Base-by-base conservation (phyloP, 2,329 filamentous ascomycete species). In the Cercospora sp. region DNA sequence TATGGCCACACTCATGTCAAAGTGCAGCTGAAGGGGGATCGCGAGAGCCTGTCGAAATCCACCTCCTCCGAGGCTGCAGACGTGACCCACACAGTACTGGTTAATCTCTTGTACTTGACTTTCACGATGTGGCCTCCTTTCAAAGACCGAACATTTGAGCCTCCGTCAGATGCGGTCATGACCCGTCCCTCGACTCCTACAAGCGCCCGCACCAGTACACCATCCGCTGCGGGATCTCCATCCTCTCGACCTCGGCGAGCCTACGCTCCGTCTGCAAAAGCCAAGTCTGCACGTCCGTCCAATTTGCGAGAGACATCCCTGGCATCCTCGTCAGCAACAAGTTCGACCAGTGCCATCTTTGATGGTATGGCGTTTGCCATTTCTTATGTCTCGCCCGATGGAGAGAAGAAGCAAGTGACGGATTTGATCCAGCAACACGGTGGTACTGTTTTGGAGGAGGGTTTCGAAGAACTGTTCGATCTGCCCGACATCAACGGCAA, bases 311-410 rank as follows among this genome's bases (percentile, higher is more conserved):
- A 76, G 33, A 74, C 70, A 9, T 74, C 75, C 28, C 65, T 72
- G 8, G 67, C 73, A 3, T 72, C 72, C 1, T 66, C 66, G 3
- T 66, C 59, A 20, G 66, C 45, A 45, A 33, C 60, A 3, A 30
- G n/a, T n/a, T 63, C 62, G 20, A 33, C 63, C 0, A 57, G 51
- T 26, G 65, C 33, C 3, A 68, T 96, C 0, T 97, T 98, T 74
- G 81, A 86, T 1, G 88, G 89, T 51, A 97, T 97, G 93, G 88
- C 88, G 0, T 97, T 98, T 79, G 93, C 93, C 0, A 86, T 97
- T 10, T 94, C 93, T 0, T 92, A 93, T 69, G 81, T 83, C 2
- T 83, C 86, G 1, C 84, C 87, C 63, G 84, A 83, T 16, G 84
- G 87, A 20, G 85, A 87, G 18, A 87, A 87, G 77, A 75, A 87